Base-by-base conservation (phyloP, 257 asterid species). In the Avicennia marina region DNA sequence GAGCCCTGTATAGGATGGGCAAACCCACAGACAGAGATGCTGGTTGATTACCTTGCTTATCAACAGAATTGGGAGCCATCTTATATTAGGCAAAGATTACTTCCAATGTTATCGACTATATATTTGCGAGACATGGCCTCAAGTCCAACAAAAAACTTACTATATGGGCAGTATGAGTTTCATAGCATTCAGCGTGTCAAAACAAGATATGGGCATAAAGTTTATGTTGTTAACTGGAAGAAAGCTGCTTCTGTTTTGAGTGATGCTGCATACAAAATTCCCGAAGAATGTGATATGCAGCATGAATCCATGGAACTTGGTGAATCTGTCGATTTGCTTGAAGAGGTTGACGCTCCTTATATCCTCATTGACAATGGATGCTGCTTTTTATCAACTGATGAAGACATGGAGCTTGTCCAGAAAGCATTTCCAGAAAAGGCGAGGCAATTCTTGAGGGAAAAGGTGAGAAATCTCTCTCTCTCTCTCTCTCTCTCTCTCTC, bases 61-160 rank as follows among this genome's bases (percentile, higher is more conserved):
- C 73, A 73, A 73, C 97, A 76, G 76, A 48, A 77, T 4, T 93
- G 99, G 99, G 93, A 82, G 48, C 99, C 99, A 62, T 86, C 96
- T 46, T 86, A 89, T 70, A 79, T 64, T n/a, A 77, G 94, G 62
- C 91, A 77, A 66, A 78, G 82, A 74, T 60, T 89, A 72, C 79
- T 93, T 63, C 95, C 95, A 11, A 63, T 89, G 85, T 64, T 89
- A 66, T 83, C 99, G 11, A 89, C 96, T 60, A 63, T 83, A 16
- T 86, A 73, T 53, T 54, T 93, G 54, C 72, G 99, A 53, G 81
- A 75, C 6, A 68, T 72, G 81, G 90, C 91, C 60, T 72, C 86
- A 62, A 56, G 62, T 56, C 75, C 66, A n/a, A 63, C 72, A 26
- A 49, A 53, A 59, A 58, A 73, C 65, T 80, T 86, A 45, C 59